Base-by-base conservation (phyloP, 2,329 filamentous ascomycete species). In the Diaporthe destruens region DNA sequence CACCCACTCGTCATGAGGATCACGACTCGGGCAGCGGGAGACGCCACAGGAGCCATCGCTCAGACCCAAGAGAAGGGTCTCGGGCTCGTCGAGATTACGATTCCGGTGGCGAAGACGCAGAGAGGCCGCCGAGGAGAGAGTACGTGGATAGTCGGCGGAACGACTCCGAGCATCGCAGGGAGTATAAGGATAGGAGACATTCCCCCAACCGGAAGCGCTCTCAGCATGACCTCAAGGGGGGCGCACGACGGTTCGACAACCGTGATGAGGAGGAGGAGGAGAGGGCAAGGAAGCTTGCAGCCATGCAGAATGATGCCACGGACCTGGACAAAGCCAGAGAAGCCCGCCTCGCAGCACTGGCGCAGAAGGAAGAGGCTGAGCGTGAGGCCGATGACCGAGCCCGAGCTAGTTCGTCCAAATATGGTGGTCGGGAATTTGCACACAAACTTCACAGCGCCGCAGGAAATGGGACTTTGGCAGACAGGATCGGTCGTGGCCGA, bases 291-390 rank as follows among this genome's bases (percentile, higher is more conserved):
- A 93, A 90, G 79, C 82, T 94, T 23, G 92, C 91, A 20, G 91
- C 90, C 11, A 94, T 95, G 93, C 92, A 93, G 80, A 87, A 88
- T 23, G 91, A 90, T 36, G 93, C 93, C 6, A 87, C 86, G 1
- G 89, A 92, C 14, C 84, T 97, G 61, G 93, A 96, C 77, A 79
- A 85, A n/a, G 91, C 93, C 76, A 90, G 94, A 42, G 89, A 89
- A 75, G 87, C 88, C 73, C 89, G 94, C 32, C 84, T 97, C 12
- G 88, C 89, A 0, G 89, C 90, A 1, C 83, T 95, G 23, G 90
- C 89, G 32, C 88, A 90, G 75, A 86, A 86, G 74, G 94, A 97
- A 76, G 87, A 88, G 63, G 84, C 84, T 23, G 88, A 90, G 56
- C 86, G 87, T 16, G 90, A 93, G 74, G 88, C 89, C 0, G 94